These are phyloP conservation scores for Phlebiopsis gigantea DNA, from an alignment of 768 basidiomycete species.

Conservation along the genomic window DNA sequence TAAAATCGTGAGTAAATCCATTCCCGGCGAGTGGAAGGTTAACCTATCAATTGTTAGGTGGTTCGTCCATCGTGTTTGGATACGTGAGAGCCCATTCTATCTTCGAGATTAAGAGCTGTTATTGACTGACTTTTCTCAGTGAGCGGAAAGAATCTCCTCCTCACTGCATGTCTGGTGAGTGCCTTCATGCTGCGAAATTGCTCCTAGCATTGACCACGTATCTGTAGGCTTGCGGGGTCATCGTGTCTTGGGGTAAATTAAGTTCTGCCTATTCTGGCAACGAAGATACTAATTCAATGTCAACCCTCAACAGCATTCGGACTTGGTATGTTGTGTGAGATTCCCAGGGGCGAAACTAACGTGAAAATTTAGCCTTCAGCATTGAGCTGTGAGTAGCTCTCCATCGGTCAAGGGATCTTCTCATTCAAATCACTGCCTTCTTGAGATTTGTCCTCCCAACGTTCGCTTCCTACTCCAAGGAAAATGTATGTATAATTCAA, in stretches of 20 bases:
- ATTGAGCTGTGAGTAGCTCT: not conserved
- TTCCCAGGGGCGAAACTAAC: no score
- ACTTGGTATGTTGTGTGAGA: not conserved
- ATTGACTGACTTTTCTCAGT: not conserved
- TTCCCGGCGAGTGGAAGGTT: no score
- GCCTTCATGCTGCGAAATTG: not conserved
- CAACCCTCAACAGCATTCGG: not conserved
- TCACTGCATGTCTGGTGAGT: not conserved
- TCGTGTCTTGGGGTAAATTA: not conserved
- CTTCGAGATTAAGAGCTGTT: no score
- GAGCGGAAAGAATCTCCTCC: not conserved
- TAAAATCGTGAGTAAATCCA: not conserved
- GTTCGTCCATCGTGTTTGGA: not conserved
- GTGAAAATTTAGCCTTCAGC: not conserved
- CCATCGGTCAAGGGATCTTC: not conserved
- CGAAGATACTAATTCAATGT: no score
- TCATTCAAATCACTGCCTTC: not conserved
- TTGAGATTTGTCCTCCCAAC: not conserved
- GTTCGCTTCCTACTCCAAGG: not conserved
- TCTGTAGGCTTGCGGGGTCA: not conserved
- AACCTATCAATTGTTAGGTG: not conserved
- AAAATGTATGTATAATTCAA: not conserved
- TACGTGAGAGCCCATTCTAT: no score
- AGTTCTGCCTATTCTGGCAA: not conserved
- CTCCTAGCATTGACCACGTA: not conserved